phyloP scores from a whole-genome alignment of 192 early-diverging fungal species.

The Backusella tuberculispora region DNA sequence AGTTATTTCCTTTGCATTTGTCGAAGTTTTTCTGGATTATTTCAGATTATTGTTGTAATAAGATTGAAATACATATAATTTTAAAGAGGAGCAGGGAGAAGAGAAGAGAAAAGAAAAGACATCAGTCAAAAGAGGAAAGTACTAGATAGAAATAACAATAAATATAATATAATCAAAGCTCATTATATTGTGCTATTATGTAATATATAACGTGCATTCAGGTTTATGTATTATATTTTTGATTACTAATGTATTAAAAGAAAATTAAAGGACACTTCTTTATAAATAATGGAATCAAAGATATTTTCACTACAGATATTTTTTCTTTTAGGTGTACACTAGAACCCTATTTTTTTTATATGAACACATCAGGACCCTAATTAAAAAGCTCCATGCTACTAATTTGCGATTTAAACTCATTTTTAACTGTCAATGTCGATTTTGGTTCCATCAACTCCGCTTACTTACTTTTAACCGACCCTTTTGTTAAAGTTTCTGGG shows the following conservation, averaged over 20 bases:
- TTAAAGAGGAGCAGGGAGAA: too few species aligned
- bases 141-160: too few species aligned
- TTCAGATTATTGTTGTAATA: neutral
- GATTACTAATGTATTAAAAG: too few species aligned
- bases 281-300: neutral
- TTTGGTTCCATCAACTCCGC: neutral
- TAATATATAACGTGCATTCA: too few species aligned
- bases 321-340: neutral
- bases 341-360: neutral
- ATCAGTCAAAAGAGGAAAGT: too few species aligned
- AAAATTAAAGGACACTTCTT: neutral
- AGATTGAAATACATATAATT: neutral
- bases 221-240: too few species aligned
- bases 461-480: neutral
- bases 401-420: conserved; percentile 15
- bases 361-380: neutral
- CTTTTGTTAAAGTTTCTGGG: neutral
- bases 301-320: neutral
- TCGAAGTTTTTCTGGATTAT: neutral
- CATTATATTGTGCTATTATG: too few species aligned
- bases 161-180: too few species aligned
- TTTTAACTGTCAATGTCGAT: neutral
- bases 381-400: neutral
- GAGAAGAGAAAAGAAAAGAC: too few species aligned
- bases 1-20: neutral